Evolutionary conservation across 306 rosid genomes (phyloP).

Genomic region (Medicago lupulina): DNA sequence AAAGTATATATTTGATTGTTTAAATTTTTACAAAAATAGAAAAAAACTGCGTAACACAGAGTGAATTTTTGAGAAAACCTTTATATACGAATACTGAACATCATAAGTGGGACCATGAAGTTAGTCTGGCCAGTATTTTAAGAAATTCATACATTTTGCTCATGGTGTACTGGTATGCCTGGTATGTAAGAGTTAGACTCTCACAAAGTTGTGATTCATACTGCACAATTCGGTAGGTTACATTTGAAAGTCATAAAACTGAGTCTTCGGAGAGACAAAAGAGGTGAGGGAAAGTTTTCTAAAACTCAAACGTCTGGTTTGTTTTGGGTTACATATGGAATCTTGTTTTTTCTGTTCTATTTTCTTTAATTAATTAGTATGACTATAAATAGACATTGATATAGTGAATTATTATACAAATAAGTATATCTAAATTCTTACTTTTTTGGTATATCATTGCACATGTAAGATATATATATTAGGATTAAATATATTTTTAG

Average conservation of each 20-base stretch:
- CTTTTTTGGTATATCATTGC: not conserved
- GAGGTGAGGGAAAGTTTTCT: not conserved
- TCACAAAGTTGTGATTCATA: not conserved
- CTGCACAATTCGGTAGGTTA: not conserved
- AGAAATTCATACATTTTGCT: not conserved
- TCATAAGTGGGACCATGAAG: not conserved
- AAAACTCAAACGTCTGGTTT: not conserved
- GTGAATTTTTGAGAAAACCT: constrained; percentile 27
- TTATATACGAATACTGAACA: not conserved
- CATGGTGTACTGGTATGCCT: constrained; percentile 23
- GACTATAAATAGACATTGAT: not conserved
- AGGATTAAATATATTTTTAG: not conserved
- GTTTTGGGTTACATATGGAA: not conserved
- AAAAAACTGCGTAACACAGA: not conserved
- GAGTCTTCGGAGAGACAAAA: not conserved
- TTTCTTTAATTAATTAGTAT: not conserved
- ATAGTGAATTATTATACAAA: not conserved
- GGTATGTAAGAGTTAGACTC: constrained; percentile 13
- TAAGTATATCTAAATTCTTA: constrained; percentile 5
- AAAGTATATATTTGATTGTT: constrained; percentile 1
- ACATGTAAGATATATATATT: not conserved
- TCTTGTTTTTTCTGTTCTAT: not conserved
- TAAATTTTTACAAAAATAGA: not conserved
- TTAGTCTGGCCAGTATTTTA: constrained; percentile 12
- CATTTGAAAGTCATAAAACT: not conserved